phyloP scores from a whole-genome alignment of 2,329 filamentous ascomycete species.

The Amauroascus niger region DNA sequence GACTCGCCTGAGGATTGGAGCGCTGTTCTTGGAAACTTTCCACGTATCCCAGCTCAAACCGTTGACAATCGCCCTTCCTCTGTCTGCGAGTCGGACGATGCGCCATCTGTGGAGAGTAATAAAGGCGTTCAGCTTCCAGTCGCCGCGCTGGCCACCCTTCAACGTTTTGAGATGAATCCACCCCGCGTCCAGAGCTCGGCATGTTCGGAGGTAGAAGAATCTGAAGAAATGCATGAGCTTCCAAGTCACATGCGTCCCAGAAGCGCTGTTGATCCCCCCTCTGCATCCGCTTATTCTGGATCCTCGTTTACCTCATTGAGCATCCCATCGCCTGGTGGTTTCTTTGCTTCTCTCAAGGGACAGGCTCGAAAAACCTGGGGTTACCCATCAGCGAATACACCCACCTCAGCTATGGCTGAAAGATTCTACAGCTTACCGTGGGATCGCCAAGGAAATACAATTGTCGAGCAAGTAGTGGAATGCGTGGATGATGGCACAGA shows the following conservation, averaged over 20 bases:
- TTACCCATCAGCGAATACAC: conserved; percentile 48
- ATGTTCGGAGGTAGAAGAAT: conserved; percentile 37
- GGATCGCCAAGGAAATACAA: conserved; percentile 40
- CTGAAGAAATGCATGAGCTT: conserved; percentile 54
- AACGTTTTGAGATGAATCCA: conserved; percentile 54
- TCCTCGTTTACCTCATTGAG: conserved; percentile 71
- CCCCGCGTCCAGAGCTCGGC: conserved; percentile 34
- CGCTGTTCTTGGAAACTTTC: conserved; percentile 34
- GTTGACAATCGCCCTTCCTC: conserved; percentile 20
- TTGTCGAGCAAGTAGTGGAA: conserved; percentile 61
- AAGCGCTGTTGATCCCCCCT: conserved; percentile 38
- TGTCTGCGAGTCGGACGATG: conserved; percentile 13
- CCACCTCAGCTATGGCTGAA: conserved; percentile 84
- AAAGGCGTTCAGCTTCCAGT: conserved; percentile 63
- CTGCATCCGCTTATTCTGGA: conserved; percentile 50
- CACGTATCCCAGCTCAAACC: conserved; percentile 28
- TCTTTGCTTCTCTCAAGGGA: conserved; percentile 76
- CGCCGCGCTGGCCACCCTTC: conserved; percentile 68
- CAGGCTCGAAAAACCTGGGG: conserved; percentile 76
- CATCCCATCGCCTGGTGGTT: conserved; percentile 82
- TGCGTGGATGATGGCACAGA: conserved; percentile 33
- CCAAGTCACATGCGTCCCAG: conserved; percentile 42
- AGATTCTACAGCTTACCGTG: conserved; percentile 84
- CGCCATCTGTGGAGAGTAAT: conserved; percentile 22
- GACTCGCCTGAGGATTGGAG: conserved; percentile 52